Percentiles rank a stretch among this genome's conserved stretches.
Evolutionary conservation across 2,329 filamentous ascomycete genomes (phyloP).

Genomic region (Nigrograna mackinnonii): DNA sequence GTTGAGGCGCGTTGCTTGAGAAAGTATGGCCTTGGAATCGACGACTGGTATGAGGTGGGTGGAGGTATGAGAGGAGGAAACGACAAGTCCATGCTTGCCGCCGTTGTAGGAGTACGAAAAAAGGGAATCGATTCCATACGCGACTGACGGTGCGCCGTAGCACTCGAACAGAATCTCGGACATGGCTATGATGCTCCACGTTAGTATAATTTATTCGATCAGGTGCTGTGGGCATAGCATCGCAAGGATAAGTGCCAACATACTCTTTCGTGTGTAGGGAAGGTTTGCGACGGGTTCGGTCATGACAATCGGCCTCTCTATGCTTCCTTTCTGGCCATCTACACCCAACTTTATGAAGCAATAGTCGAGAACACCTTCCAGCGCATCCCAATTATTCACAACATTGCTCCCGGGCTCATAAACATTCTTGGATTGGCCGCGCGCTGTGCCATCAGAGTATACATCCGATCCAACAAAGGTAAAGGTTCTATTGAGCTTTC

Average conservation of each 20-base stretch:
- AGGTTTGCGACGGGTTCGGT: conserved; percentile 94
- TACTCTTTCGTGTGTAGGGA: conserved; percentile 85
- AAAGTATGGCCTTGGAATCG: conserved; percentile 80
- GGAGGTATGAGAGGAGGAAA: conserved; percentile 90
- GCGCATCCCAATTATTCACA: conserved; percentile 96
- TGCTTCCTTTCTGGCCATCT: conserved; percentile 71
- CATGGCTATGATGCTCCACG: conserved; percentile 67
- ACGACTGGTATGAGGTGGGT: conserved; percentile 95
- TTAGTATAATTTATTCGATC: conserved; percentile 20
- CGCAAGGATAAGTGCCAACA: conserved; percentile 38
- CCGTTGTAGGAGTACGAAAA: conserved; percentile 95
- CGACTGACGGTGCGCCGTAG: conserved; percentile 85
- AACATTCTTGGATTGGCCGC: conserved; percentile 85
- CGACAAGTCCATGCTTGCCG: conserved; percentile 82
- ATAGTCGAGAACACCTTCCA: conserved; percentile 94
- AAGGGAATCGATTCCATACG: conserved; percentile 93
- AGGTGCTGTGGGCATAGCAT: neutral
- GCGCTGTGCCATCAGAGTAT: conserved; percentile 90
- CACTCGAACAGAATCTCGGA: conserved; percentile 97
- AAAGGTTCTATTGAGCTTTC: conserved; percentile 89
- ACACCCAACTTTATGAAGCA: conserved; percentile 92
- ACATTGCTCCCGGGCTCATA: conserved; percentile 92
- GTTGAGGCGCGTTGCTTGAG: conserved; percentile 85
- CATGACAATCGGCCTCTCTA: conserved; percentile 90
- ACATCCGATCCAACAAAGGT: conserved; percentile 92